These are phyloP conservation scores for Calophaca sinica DNA, from an alignment of 306 rosid genomes.

Conservation along the genomic window DNA sequence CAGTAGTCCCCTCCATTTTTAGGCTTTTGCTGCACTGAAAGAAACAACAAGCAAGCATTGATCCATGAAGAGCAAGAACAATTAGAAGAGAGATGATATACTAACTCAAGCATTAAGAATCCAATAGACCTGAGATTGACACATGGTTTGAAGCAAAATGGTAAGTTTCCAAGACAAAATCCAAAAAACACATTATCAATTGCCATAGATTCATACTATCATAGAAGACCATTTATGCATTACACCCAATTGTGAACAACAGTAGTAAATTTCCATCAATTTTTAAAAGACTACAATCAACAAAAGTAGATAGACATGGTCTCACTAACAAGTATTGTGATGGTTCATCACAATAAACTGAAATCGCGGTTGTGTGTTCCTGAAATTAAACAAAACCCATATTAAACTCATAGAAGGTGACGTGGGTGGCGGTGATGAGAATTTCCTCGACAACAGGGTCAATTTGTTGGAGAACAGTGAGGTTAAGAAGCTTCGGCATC, in stretches of 20 bases:
- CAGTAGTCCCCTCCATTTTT: slow-evolving; percentile 82
- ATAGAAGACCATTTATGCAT: background rate
- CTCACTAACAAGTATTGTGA: slow-evolving; percentile 63
- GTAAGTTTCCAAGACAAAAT: slow-evolving; percentile 16
- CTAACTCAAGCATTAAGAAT: too few species aligned
- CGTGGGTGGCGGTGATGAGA: slow-evolving; percentile 71
- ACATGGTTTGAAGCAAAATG: slow-evolving; percentile 10
- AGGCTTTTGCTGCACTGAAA: slow-evolving; percentile 51
- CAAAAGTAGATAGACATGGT: slow-evolving; percentile 16
- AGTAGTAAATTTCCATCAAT: background rate
- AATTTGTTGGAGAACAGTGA: slow-evolving; percentile 67
- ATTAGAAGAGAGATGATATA: too few species aligned
- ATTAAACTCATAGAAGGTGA: slow-evolving; percentile 69
- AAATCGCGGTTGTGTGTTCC: slow-evolving; percentile 65
- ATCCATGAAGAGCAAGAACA: too few species aligned
- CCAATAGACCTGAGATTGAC: background rate
- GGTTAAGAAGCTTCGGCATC: slow-evolving; percentile 70
- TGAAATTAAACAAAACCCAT: slow-evolving; percentile 47
- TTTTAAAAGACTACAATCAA: background rate
- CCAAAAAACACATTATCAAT: background rate
- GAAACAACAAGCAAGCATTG: too few species aligned
- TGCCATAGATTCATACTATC: background rate
- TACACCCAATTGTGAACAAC: background rate
- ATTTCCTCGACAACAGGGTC: slow-evolving; percentile 66
- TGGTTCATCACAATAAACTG: slow-evolving; percentile 74